Evolutionary conservation across 2,329 filamentous ascomycete genomes (phyloP).

Genomic region (Fusarium burgessii): DNA sequence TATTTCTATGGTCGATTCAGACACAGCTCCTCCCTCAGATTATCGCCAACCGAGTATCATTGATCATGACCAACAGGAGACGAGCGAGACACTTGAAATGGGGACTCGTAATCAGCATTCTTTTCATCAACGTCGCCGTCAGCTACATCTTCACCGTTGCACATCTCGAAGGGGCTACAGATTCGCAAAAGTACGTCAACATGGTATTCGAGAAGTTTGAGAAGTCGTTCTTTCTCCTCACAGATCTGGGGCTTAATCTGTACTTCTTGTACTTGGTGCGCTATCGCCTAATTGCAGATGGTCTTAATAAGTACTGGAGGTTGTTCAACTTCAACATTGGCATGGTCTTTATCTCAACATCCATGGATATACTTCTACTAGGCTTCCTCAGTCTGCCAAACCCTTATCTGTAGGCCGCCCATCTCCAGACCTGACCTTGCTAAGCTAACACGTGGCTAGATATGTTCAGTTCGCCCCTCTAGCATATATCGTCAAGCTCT

Average conservation of each 20-base stretch:
- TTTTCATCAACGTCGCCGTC: conserved; percentile 54
- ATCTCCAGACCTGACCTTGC: no score
- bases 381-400: conserved; percentile 42
- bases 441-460: conserved; percentile 32
- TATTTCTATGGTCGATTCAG: conserved; percentile 40
- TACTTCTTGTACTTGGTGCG: conserved; percentile 63
- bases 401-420: conserved; percentile 19
- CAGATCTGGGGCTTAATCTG: conserved; percentile 62
- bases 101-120: conserved; percentile 51
- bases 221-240: conserved; percentile 62
- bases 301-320: conserved; percentile 62
- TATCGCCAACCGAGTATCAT: conserved; percentile 58
- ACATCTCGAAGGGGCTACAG: conserved; percentile 42
- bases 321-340: conserved; percentile 62
- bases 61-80: conserved; percentile 55
- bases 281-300: conserved; percentile 58
- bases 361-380: conserved; percentile 56
- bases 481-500: conserved; percentile 64
- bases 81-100: conserved; percentile 53
- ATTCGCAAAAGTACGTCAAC: conserved; percentile 25
- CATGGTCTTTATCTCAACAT: conserved; percentile 61
- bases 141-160: conserved; percentile 56
- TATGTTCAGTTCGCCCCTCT: conserved; percentile 63
- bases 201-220: conserved; percentile 43
- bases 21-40: conserved; percentile 59